Evolutionary conservation across 148 eudicot species (phyloP), one percentile per base, ranked within the genome.

Genomic region (Cornus controversa): DNA sequence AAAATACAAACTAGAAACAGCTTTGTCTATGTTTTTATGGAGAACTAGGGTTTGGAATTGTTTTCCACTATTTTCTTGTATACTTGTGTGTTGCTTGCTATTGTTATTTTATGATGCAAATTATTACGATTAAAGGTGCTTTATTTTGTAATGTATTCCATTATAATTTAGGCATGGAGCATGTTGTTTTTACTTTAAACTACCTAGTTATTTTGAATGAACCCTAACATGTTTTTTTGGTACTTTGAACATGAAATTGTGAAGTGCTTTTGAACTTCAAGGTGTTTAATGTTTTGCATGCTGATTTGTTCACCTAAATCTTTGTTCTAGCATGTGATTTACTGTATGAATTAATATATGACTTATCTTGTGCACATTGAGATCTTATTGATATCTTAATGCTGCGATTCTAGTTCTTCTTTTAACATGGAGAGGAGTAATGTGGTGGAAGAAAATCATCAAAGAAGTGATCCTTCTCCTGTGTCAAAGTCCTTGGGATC

Each of bases 341-440:
- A 25, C n/a, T 31, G 29, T 73, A 27, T 58, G 10, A 73, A 2
- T 58, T 58, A 24, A 23, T 45, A 45, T 8, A 45, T 45, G 0
- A 45, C 10, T 50, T 50, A 50, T 1, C 4, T 2, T 50, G 18
- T 50, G 18, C 20, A 50, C 18, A 23, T 63, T 15, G 57, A 65
- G 25, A 20, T 26, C 45, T 25, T 14, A 65, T 66, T 29, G 8
- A 40, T 0, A 31, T 76, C 6, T 34, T 7, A 26, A 53, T 20
- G 20, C 20, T 66, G 40, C 64, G 72, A 45, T 67, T 45, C 6
- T 45, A 76, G 65, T 67, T 47, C 78, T 66, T 42, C 22, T 25
- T 76, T 47, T 1, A 70, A 65, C 77, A 81, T 84, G 87, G 80
- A 67, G 72, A 16, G 70, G 36, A 74, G 81, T 70, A 72, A 62